phyloP scores from a whole-genome alignment of 768 basidiomycete genomes.

The Tubosaeta brunneosetosa region DNA sequence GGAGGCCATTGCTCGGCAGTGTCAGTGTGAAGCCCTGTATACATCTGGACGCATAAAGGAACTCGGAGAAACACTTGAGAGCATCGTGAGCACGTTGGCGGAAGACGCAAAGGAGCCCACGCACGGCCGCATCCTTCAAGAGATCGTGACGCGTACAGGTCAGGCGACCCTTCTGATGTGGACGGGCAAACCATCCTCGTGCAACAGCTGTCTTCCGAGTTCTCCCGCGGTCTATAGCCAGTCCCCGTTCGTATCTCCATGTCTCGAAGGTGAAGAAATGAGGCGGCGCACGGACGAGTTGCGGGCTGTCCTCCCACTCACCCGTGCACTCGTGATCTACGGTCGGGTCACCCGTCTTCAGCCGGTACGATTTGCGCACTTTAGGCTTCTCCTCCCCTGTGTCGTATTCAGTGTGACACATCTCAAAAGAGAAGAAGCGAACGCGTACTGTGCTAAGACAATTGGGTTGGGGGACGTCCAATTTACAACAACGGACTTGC shows the following conservation, averaged over 20 bases:
- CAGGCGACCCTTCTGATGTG: background rate
- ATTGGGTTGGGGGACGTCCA: background rate
- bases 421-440: background rate
- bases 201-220: constrained; percentile 2
- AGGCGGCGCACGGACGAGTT: background rate
- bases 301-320: background rate
- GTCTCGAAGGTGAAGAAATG: background rate
- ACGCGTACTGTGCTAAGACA: background rate
- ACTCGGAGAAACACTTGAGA: background rate
- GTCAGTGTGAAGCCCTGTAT: background rate
- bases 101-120: background rate
- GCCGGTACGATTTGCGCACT: background rate
- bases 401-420: background rate
- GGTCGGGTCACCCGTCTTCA: background rate
- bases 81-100: background rate
- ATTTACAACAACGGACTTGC: background rate
- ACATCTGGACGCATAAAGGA: background rate
- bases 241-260: background rate
- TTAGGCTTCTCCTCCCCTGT: background rate
- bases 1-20: background rate
- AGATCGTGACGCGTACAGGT: background rate
- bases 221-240: background rate
- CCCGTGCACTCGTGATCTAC: background rate
- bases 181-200: background rate
- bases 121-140: background rate